Evolutionary conservation across 805 yeast genomes (phyloP).

Genomic region (Ogataea paradorogensis): DNA sequence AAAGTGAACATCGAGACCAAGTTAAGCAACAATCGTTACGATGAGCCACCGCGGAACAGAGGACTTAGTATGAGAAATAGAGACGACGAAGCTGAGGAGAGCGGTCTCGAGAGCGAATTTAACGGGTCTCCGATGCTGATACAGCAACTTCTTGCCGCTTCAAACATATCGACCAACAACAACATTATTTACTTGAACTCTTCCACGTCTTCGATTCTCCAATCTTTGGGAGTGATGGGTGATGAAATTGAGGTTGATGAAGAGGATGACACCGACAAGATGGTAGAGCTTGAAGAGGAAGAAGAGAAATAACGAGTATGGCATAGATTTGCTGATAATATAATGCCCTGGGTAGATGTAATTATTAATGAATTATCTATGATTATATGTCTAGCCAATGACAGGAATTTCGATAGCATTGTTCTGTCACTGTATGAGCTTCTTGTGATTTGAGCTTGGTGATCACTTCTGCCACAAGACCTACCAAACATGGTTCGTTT

Average conservation of each 20-base stretch:
- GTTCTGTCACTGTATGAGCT: slow-evolving; percentile 43
- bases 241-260: slow-evolving; percentile 33
- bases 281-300: slow-evolving; percentile 27
- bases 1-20: slow-evolving; percentile 47
- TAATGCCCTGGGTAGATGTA: slow-evolving; percentile 12
- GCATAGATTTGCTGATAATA: slow-evolving; percentile 16
- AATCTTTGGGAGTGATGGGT: slow-evolving; percentile 43
- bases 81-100: slow-evolving; percentile 23
- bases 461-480: slow-evolving; percentile 71
- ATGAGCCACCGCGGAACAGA: slow-evolving; percentile 18
- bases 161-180: slow-evolving; percentile 54
- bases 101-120: slow-evolving; percentile 25
- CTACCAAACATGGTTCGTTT: slow-evolving; percentile 89
- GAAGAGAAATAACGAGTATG: slow-evolving; percentile 20
- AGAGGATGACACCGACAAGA: slow-evolving; percentile 27
- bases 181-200: slow-evolving; percentile 67
- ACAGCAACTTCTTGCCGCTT: slow-evolving; percentile 35
- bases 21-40: slow-evolving; percentile 33
- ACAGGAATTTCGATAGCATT: slow-evolving; percentile 52
- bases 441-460: slow-evolving; percentile 46
- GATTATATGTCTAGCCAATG: slow-evolving; percentile 25
- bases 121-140: slow-evolving; percentile 29
- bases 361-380: slow-evolving; percentile 9
- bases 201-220: slow-evolving; percentile 60
- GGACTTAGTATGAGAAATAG: slow-evolving; percentile 16